These are phyloP conservation scores for Glutinoglossum americanum DNA, from an alignment of 495 filamentous ascomycete species.

Conservation along the genomic window DNA sequence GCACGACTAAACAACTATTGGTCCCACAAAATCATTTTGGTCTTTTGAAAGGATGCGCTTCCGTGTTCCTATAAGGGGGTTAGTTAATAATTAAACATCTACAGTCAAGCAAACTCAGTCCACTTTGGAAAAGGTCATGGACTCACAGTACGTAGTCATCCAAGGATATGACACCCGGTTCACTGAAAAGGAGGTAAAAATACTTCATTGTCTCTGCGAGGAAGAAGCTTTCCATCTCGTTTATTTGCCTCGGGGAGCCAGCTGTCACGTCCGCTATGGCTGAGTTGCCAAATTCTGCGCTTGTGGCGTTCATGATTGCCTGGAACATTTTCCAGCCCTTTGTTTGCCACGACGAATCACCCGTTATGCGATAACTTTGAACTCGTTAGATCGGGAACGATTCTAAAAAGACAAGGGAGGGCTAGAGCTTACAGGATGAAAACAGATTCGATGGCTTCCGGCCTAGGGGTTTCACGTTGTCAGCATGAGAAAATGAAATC, in stretches of 20 bases:
- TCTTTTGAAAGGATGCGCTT: conserved; percentile 23
- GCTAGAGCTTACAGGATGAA: conserved; percentile 52
- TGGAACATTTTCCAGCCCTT: conserved; percentile 85
- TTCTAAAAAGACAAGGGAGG: background rate
- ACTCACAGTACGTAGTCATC: conserved; percentile 65
- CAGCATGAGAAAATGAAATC: conserved; percentile 3
- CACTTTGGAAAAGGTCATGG: background rate
- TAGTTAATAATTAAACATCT: background rate
- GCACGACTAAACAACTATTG: too few species aligned
- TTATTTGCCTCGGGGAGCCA: background rate
- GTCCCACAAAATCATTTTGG: too few species aligned
- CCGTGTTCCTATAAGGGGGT: conserved; percentile 19
- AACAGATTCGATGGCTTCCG: conserved; percentile 86
- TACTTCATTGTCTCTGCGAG: conserved; percentile 63
- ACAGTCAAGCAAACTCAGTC: background rate
- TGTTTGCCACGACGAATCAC: conserved; percentile 56
- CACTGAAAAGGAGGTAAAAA: conserved; percentile 55
- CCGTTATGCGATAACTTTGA: conserved; percentile 48
- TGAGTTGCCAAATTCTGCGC: conserved; percentile 42
- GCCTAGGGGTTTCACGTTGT: conserved; percentile 26
- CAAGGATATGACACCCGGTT: conserved; percentile 48
- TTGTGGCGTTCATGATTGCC: conserved; percentile 43
- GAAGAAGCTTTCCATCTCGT: conserved; percentile 40
- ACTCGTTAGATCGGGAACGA: background rate
- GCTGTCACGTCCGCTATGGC: conserved; percentile 56